Percentiles rank a stretch among this genome's conserved stretches.
Conservation (phyloP, 352 stramenopile genomes). For the Elongisporangium prolatum region DNA sequence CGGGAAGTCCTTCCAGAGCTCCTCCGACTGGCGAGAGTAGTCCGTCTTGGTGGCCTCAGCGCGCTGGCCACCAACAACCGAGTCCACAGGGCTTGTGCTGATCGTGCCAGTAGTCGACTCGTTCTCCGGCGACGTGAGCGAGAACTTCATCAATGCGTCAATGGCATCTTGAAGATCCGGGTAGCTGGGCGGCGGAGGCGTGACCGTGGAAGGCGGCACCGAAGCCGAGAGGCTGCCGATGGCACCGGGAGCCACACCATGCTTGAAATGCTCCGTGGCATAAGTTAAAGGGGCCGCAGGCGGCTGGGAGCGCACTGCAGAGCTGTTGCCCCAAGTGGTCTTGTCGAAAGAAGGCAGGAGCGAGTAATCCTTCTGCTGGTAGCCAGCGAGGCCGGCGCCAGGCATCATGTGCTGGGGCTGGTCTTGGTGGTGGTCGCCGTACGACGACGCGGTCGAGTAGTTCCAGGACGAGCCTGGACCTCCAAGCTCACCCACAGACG, state of each 20-base stretch:
- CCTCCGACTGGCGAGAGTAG: slow-evolving; percentile 57
- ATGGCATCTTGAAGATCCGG: slow-evolving; percentile 83
- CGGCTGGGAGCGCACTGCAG: slow-evolving; percentile 8
- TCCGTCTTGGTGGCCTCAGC: slow-evolving; percentile 30
- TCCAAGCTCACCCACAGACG: slow-evolving; percentile 7
- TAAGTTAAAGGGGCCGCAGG: slow-evolving; percentile 45
- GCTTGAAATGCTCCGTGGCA: slow-evolving; percentile 32
- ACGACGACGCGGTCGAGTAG: slow-evolving; percentile 23
- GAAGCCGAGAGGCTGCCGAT: slow-evolving; percentile 32
- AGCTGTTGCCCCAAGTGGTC: slow-evolving; percentile 26
- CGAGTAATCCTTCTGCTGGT: slow-evolving; percentile 64
- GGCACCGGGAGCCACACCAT: slow-evolving; percentile 11
- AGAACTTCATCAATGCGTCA: slow-evolving; percentile 86
- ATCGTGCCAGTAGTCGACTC: slow-evolving; percentile 24
- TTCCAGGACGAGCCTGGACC: slow-evolving; percentile 18
- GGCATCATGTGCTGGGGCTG: slow-evolving; percentile 26
- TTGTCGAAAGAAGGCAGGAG: slow-evolving; percentile 61
- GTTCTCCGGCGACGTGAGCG: slow-evolving; percentile 45
- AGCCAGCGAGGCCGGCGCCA: slow-evolving; percentile 10
- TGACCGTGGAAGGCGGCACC: slow-evolving; percentile 20
- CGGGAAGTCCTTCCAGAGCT: slow-evolving; percentile 79
- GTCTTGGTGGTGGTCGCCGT: slow-evolving; percentile 16
- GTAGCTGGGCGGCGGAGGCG: slow-evolving; percentile 33
- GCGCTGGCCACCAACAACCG: neutral
- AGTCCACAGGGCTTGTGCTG: slow-evolving; percentile 23